Evolutionary conservation across 768 basidiomycete genomes (phyloP), one percentile per base, ranked within the genome.

Genomic region (Asterophora parasitica): DNA sequence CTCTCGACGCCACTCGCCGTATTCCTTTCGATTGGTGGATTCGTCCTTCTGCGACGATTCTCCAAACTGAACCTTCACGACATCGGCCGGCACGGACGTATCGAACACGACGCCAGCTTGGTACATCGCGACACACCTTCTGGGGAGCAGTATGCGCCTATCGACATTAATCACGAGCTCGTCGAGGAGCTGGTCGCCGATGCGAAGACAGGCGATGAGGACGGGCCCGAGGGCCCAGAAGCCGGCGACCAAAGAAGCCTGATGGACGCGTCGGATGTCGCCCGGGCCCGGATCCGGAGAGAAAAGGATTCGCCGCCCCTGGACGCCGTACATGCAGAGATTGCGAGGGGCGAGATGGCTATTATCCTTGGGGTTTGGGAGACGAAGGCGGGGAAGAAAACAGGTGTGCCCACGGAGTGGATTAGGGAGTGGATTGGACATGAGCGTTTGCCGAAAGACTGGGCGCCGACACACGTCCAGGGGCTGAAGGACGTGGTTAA

Each of bases 321-420:
- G 20, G 73, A 75, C 42, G 43, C 56, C 4, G 33, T 79, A 4
- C 79, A 81, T 50, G 71, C 74, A 1, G 80, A 82, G 63, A 75
- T 85, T 45, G 83, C 83, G 2, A 72, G 82, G 3, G 83, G 82
- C 13, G 83, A 86, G 63, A 80, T 85, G 71, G 79, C 76, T 0
- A 76, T 85, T 42, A 76, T 83, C 7, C 65, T 83, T 11, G 81
- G 79, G 0, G 68, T 85, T 5, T 79, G 77, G 70, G 72, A 72
- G 51, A 59, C 55, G 32, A 65, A 60, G n/a, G 65, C 65, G 7
- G 65, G 64, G 4, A 57, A 45, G 2, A 70, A 67, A 28, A 58
- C 66, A 0, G 79, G 79, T 0, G 57, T 77, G 4, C 73, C 74
- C 0, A 57, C 74, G 30, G 69, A 75, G 28, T 71, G 73, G 61